Base-by-base conservation (phyloP, 202 grass and related monocot species). In the Schoenoplectus triqueter region DNA sequence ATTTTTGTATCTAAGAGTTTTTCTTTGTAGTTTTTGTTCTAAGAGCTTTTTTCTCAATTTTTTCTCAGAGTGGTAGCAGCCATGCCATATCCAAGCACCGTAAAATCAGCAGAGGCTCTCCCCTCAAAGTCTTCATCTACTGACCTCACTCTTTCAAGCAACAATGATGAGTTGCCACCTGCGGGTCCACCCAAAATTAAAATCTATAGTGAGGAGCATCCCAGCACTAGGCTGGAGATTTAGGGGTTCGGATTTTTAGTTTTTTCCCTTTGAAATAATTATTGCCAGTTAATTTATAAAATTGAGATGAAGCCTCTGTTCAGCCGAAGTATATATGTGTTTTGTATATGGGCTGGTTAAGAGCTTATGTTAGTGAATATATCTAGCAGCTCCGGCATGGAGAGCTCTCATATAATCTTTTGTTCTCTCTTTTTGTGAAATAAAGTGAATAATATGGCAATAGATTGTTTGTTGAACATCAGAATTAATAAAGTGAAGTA, bases 111-210 rank as follows among this genome's bases (percentile, higher is more conserved):
- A 59, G 88, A 90, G 10, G 80, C 42, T 75, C 46, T 80, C 17
- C 64, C 80, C 0, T 71, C 83, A 49, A 84, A 87, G 59, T 87
- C 88, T 73, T 87, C 72, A 63, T 87, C 82, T 69, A 42, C 74
- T 7, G 85, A 90, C 46, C 57, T 81, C 59, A 80, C 75, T 67
- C 59, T 90, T 66, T 87, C 85, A 71, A 84, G 85, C 73, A 85
- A 85, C 39, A 49, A 64, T 10, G 60, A 80, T 56, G 66, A 87
- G 56, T 68, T 64, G 2, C 81, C 22, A 64, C 13, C 67, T 81
- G 7, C 66, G 4, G 67, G 45, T 62, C 62, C 81, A 10, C 41
- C n/a, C 3, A 89, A 64, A 79, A 49, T 69, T 52, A 82, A 66
- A 13, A 76, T 9, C 10, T 59, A 48, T 7, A 87, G 42, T 14